Percentiles rank a stretch among this genome's conserved stretches.
phyloP scores from a whole-genome alignment of 108 stramenopile genomes.

The Hondaea fermentalgiana region DNA sequence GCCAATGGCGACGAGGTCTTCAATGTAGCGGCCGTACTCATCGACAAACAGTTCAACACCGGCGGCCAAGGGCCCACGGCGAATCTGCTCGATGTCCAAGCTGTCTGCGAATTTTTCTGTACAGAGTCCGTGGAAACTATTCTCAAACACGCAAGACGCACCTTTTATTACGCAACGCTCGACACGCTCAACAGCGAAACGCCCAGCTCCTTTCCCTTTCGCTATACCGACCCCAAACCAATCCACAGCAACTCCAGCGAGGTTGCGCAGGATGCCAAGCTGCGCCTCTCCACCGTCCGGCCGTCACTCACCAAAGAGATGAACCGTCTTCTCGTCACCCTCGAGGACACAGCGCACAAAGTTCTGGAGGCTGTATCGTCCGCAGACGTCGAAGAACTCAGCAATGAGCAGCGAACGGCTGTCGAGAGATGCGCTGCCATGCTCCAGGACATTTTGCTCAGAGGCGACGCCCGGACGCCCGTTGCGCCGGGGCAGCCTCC shows the following conservation, averaged over 20 bases:
- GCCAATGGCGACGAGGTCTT: not conserved
- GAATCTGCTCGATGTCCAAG: not conserved
- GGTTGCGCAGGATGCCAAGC: not conserved
- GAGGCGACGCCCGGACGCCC: no score
- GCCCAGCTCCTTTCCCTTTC: not conserved
- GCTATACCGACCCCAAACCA: not conserved
- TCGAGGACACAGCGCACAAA: not conserved
- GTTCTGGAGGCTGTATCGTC: not conserved
- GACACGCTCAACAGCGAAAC: not conserved
- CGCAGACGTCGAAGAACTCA: not conserved
- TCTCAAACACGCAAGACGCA: not conserved
- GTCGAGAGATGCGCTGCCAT: not conserved
- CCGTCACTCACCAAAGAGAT: not conserved
- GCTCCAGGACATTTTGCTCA: not conserved
- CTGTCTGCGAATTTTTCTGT: not conserved
- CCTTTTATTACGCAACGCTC: not conserved
- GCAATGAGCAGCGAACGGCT: not conserved
- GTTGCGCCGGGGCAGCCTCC: no score
- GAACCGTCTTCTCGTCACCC: not conserved
- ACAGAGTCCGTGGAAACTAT: not conserved
- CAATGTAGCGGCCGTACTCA: not conserved
- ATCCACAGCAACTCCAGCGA: not conserved
- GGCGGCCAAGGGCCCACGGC: not conserved
- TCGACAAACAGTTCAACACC: not conserved
- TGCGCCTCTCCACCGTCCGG: not conserved